Conservation (phyloP, 345 rosid species). For the Alliaria petiolata region DNA sequence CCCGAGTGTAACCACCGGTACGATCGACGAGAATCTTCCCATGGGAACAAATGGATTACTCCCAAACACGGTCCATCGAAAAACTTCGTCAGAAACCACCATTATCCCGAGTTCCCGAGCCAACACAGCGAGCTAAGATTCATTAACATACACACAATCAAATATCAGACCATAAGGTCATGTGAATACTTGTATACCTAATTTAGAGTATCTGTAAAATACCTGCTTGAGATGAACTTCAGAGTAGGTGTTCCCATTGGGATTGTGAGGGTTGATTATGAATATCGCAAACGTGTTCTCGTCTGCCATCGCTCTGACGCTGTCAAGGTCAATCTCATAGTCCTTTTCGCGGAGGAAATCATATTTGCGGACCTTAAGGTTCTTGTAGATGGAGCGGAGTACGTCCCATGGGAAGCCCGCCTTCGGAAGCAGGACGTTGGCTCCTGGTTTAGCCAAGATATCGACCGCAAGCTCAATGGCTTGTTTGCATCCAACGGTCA, state of each 20-base stretch:
- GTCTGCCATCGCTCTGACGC: slow-evolving; percentile 41
- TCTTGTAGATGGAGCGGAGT: slow-evolving; percentile 4
- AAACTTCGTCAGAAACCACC: slow-evolving; percentile 60
- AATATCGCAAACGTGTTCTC: slow-evolving; percentile 51
- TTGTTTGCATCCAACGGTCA: slow-evolving; percentile 49
- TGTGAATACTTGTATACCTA: not conserved
- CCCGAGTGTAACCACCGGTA: slow-evolving; percentile 50
- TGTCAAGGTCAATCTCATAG: slow-evolving; percentile 54
- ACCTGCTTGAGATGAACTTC: slow-evolving; percentile 39
- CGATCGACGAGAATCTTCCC: slow-evolving; percentile 46
- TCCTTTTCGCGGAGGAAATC: slow-evolving; percentile 40
- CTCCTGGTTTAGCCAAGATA: slow-evolving; percentile 42
- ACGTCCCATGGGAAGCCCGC: slow-evolving; percentile 37
- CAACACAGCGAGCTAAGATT: slow-evolving; percentile 41
- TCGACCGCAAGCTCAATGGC: slow-evolving; percentile 43
- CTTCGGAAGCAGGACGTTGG: slow-evolving; percentile 36
- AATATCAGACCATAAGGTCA: not conserved
- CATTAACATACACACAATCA: not conserved
- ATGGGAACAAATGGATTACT: slow-evolving; percentile 40
- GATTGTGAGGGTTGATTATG: slow-evolving; percentile 38
- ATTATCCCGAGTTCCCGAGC: slow-evolving; percentile 41
- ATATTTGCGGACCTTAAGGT: slow-evolving; percentile 40
- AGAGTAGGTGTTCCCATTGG: slow-evolving; percentile 34
- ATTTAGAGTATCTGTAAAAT: not conserved
- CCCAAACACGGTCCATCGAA: slow-evolving; percentile 42